Conservation (phyloP, 1,284 basidiomycete genomes). For the Pseudozyma tsukubaensis region DNA sequence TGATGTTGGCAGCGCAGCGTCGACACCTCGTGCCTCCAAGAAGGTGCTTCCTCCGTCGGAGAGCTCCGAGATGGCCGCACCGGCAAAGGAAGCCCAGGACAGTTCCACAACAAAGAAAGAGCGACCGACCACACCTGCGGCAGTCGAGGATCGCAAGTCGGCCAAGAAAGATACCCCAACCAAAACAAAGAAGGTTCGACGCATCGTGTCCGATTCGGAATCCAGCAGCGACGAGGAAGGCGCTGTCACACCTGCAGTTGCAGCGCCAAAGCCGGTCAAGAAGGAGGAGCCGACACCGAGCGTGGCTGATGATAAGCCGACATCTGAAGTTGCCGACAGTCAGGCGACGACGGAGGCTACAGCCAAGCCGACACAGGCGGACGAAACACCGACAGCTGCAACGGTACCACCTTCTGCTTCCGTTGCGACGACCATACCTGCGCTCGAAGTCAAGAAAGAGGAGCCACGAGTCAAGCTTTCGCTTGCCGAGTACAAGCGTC, state of each 20-base stretch:
- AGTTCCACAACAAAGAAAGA: conserved; percentile 28
- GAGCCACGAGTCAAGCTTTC: conserved; percentile 62
- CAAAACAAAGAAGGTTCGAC: conserved; percentile 39
- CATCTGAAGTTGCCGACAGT: background rate
- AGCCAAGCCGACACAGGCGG: background rate
- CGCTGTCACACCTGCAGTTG: background rate
- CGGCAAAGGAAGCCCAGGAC: background rate
- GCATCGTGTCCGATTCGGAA: conserved; percentile 39
- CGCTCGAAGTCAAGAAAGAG: conserved; percentile 45
- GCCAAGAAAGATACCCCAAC: conserved; percentile 26
- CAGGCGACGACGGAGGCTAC: conserved; percentile 2
- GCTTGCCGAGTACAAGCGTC: conserved; percentile 66
- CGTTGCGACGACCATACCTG: conserved; percentile 9
- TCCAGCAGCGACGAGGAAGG: conserved; percentile 29
- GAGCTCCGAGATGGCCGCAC: background rate
- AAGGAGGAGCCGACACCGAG: conserved; percentile 4
- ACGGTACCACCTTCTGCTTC: background rate
- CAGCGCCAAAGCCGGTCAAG: conserved; percentile 5
- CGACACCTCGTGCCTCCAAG: conserved; percentile 20
- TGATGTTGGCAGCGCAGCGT: conserved; percentile 20
- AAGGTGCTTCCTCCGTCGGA: background rate
- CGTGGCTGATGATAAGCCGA: background rate
- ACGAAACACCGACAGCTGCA: background rate
- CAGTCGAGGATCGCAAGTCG: conserved; percentile 16
- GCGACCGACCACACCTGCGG: conserved; percentile 7